Percentiles rank a stretch among this genome's conserved stretches.
phyloP scores from a whole-genome alignment of 2,329 filamentous ascomycete genomes.

The Aspergillus sp. region DNA sequence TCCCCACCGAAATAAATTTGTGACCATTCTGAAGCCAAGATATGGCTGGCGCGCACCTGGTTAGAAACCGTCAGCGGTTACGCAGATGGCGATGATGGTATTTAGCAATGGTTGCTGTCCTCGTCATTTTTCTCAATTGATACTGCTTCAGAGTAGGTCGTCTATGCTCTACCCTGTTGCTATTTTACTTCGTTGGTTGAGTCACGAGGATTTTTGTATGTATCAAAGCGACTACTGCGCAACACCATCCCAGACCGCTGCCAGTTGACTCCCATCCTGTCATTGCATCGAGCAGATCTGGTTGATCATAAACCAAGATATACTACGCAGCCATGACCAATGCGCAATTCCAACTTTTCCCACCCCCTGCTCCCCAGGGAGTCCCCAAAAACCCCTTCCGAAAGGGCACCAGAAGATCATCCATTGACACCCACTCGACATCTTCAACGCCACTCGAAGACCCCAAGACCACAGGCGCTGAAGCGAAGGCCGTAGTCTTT shows the following conservation, averaged over 20 bases:
- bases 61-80: slow-evolving; percentile 2
- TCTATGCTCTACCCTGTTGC: neutral
- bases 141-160: neutral
- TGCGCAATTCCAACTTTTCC: slow-evolving; percentile 42
- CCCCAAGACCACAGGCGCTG: slow-evolving; percentile 26
- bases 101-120: slow-evolving; percentile 1
- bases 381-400: slow-evolving; percentile 36
- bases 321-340: slow-evolving; percentile 23
- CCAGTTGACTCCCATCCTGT: neutral
- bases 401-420: slow-evolving; percentile 25
- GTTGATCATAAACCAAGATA: neutral
- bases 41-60: slow-evolving; percentile 4
- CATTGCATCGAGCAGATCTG: slow-evolving; percentile 4
- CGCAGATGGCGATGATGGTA: neutral
- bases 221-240: neutral
- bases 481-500: slow-evolving; percentile 39
- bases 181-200: neutral
- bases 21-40: slow-evolving; percentile 9
- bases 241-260: neutral
- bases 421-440: slow-evolving; percentile 20
- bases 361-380: slow-evolving; percentile 32
- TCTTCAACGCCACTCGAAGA: slow-evolving; percentile 33
- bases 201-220: neutral
- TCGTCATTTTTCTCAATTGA: neutral
- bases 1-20: slow-evolving; percentile 14